Evolutionary conservation across 208 protist species (phyloP).

Genomic region (Leishmania major): DNA sequence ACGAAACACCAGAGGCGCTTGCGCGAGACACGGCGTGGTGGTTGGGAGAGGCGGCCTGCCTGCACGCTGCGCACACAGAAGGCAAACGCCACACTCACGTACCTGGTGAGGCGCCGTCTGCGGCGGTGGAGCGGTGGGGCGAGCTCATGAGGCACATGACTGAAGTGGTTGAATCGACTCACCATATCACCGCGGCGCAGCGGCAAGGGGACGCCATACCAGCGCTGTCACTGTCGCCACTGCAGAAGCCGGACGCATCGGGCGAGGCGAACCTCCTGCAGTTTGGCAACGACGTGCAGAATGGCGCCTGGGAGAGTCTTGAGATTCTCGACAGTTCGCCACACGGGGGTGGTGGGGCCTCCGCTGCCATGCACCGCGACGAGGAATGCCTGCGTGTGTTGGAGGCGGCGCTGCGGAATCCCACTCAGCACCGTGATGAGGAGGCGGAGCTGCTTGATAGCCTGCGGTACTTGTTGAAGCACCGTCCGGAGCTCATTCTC

Average conservation of each 20-base stretch:
- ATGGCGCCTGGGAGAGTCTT: slow-evolving; percentile 27
- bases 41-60: slow-evolving; percentile 5
- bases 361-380: slow-evolving; percentile 13
- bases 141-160: slow-evolving; percentile 13
- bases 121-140: neutral
- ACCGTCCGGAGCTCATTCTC: slow-evolving; percentile 24
- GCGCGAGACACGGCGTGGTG: slow-evolving; percentile 29
- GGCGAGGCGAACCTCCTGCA: slow-evolving; percentile 32
- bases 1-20: slow-evolving; percentile 16
- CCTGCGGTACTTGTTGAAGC: slow-evolving; percentile 20
- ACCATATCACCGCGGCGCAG: slow-evolving; percentile 6
- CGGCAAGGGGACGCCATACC: neutral
- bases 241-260: neutral
- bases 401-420: neutral
- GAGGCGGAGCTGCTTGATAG: slow-evolving; percentile 12
- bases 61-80: slow-evolving; percentile 4
- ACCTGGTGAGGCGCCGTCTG: neutral
- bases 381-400: slow-evolving; percentile 21
- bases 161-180: slow-evolving; percentile 19
- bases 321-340: slow-evolving; percentile 1
- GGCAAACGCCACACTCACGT: neutral
- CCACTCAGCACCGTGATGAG: neutral
- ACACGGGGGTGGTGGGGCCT: slow-evolving; percentile 3
- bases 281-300: slow-evolving; percentile 11
- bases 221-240: neutral